Conservation (phyloP, 2,329 filamentous ascomycete species). For the Immersiporthe knoxdaviesiana region DNA sequence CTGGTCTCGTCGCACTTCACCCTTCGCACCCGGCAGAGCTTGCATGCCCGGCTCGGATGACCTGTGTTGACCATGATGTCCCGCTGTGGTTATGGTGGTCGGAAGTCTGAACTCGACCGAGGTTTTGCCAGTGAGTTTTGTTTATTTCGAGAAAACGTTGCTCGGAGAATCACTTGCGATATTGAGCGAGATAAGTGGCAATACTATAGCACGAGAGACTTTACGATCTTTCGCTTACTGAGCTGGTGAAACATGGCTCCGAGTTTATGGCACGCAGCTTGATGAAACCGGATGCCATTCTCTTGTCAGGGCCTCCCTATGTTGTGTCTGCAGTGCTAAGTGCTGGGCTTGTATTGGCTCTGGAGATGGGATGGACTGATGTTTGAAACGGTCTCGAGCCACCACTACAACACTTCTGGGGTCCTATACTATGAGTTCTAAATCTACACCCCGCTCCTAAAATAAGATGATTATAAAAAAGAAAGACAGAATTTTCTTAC, state of each 20-base stretch:
- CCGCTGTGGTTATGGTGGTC: background rate
- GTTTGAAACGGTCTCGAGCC: background rate
- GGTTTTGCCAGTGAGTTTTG: background rate
- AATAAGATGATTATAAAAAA: too few relatives aligned
- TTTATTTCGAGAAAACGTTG: too few relatives aligned
- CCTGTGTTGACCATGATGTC: slow-evolving; percentile 35
- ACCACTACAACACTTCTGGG: too few relatives aligned
- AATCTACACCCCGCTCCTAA: too few relatives aligned
- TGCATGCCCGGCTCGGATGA: slow-evolving; percentile 35
- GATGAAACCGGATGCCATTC: background rate
- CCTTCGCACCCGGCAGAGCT: slow-evolving; percentile 33
- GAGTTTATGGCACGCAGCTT: background rate
- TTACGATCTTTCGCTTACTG: background rate
- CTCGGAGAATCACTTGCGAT: too few relatives aligned
- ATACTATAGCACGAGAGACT: background rate
- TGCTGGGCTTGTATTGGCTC: background rate
- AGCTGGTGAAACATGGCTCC: background rate
- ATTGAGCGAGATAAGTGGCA: too few relatives aligned
- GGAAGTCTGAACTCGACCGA: background rate
- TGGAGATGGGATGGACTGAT: slow-evolving; percentile 9
- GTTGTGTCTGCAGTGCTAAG: background rate
- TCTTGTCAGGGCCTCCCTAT: background rate
- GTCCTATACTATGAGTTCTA: too few relatives aligned
- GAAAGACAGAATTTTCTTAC: background rate
- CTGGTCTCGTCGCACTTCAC: slow-evolving; percentile 36